A percentile compares a stretch with the other conserved stretches of the same genome.
Conservation (phyloP, 2,329 filamentous ascomycete genomes). For the Monascus ruber region DNA sequence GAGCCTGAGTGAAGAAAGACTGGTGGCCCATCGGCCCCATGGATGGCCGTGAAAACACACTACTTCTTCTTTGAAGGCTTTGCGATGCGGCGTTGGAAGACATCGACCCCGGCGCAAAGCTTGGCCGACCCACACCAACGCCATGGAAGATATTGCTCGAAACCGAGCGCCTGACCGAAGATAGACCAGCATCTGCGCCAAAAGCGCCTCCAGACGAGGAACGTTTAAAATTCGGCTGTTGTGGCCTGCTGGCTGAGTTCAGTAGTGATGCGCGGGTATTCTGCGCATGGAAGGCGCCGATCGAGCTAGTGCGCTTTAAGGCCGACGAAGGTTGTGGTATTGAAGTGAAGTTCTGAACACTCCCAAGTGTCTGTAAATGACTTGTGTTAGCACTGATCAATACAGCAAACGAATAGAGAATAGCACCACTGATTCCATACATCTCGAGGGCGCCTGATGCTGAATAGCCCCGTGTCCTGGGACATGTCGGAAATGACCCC, state of each 20-base stretch:
- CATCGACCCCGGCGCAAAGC: constrained; percentile 52
- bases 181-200: constrained; percentile 65
- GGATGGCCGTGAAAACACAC: constrained; percentile 67
- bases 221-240: constrained; percentile 76
- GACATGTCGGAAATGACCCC: constrained; percentile 51
- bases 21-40: constrained; percentile 60
- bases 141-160: constrained; percentile 54
- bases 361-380: constrained; percentile 58
- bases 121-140: constrained; percentile 54
- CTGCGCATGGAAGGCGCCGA: constrained; percentile 54
- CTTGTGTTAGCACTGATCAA: constrained; percentile 9
- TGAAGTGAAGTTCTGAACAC: constrained; percentile 68
- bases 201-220: constrained; percentile 65
- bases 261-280: constrained; percentile 80
- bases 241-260: constrained; percentile 70
- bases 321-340: constrained; percentile 87
- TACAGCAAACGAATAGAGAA: neutral
- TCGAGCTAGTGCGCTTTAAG: constrained; percentile 83
- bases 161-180: constrained; percentile 71
- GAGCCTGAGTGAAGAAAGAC: constrained; percentile 87
- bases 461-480: constrained; percentile 80
- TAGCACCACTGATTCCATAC: constrained; percentile 39
- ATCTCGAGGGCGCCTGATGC: constrained; percentile 82
- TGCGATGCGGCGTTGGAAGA: constrained; percentile 43
- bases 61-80: constrained; percentile 59